phyloP scores from a whole-genome alignment of 371 early-diverging fungal species.

The Mortierella sp. region DNA sequence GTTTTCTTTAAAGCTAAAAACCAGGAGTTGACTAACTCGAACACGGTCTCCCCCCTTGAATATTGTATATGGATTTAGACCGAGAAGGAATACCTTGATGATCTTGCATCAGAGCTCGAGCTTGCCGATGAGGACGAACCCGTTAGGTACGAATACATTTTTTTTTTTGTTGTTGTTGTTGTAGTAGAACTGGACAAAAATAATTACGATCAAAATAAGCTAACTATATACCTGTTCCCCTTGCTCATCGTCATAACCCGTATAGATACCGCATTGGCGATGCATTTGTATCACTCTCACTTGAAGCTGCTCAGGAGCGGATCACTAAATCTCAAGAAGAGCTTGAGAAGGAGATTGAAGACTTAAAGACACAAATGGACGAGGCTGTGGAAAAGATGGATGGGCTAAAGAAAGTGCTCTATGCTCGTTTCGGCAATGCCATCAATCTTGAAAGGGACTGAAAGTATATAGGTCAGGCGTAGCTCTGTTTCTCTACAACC shows the following conservation, averaged over 20 bases:
- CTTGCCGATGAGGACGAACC: constrained; percentile 93
- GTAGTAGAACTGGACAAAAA: not conserved
- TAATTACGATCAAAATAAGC: not conserved
- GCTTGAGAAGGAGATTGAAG: constrained; percentile 72
- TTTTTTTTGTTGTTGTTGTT: too few species aligned
- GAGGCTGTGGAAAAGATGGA: constrained; percentile 81
- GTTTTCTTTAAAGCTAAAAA: too few species aligned
- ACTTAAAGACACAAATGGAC: constrained; percentile 76
- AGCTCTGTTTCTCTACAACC: too few species aligned
- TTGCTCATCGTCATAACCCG: constrained; percentile 3
- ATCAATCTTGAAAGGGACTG: constrained; percentile 94
- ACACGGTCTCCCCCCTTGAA: constrained; percentile 9
- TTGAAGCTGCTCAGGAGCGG: constrained; percentile 81
- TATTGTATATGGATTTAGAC: constrained; percentile 15
- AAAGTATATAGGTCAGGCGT: not conserved
- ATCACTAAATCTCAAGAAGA: constrained; percentile 73
- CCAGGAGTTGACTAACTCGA: not conserved
- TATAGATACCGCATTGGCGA: constrained; percentile 90
- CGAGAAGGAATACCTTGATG: constrained; percentile 95
- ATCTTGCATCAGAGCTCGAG: constrained; percentile 91
- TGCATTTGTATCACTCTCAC: constrained; percentile 83
- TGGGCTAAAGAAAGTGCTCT: constrained; percentile 86
- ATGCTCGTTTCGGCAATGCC: constrained; percentile 93
- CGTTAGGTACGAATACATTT: constrained; percentile 59
- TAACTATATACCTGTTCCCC: too few species aligned